A percentile compares a stretch with the other conserved stretches of the same genome.
Conservation (phyloP, 495 filamentous ascomycete genomes). For the Chaetomidium leptoderma region DNA sequence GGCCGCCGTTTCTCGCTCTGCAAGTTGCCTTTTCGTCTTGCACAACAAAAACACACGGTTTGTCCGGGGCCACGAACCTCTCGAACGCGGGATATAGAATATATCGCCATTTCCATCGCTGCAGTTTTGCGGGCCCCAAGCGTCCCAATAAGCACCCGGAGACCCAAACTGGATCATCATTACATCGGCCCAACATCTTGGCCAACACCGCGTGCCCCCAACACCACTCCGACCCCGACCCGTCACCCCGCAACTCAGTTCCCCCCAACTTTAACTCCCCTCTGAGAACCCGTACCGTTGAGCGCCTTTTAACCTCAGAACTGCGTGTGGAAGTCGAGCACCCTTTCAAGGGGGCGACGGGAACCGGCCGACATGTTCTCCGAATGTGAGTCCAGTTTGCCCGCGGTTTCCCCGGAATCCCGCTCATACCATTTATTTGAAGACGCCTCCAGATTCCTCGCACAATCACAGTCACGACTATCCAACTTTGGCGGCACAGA, state of each 20-base stretch:
- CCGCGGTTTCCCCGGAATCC: constrained; percentile 4
- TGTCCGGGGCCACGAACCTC: not conserved
- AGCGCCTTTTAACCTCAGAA: not conserved
- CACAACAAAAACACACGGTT: not conserved
- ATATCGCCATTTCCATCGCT: not conserved
- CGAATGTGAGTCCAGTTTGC: constrained; percentile 70
- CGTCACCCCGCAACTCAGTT: not conserved
- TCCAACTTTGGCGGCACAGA: constrained; percentile 62
- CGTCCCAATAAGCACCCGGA: not conserved
- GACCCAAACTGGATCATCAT: constrained; percentile 15
- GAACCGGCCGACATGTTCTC: constrained; percentile 71
- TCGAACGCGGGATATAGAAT: not conserved
- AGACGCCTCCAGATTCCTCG: constrained; percentile 97
- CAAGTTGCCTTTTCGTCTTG: constrained; percentile 5
- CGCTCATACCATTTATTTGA: not conserved
- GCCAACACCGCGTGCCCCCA: not conserved
- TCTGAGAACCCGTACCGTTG: not conserved
- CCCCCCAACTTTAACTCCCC: not conserved
- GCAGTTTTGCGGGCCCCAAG: not conserved
- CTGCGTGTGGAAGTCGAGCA: constrained; percentile 11
- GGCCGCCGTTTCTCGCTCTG: constrained; percentile 11
- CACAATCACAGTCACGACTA: constrained; percentile 87
- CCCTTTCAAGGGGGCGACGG: constrained; percentile 24
- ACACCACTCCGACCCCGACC: not conserved
- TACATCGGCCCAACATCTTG: constrained; percentile 14